Evolutionary conservation across 306 rosid species (phyloP).

Genomic region (Ormosia emarginata): DNA sequence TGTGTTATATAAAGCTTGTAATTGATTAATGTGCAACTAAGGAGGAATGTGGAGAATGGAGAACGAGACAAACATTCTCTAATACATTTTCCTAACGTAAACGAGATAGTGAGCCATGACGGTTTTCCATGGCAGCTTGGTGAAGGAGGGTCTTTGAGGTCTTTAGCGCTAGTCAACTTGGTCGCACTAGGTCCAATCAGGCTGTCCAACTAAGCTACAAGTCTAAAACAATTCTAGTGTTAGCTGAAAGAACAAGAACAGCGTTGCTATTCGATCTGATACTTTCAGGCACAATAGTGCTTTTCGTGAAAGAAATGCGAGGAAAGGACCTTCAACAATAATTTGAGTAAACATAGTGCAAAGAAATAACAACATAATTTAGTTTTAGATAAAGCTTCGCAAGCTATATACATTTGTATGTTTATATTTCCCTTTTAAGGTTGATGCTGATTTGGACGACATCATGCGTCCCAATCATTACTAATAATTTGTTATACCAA

Average conservation of each 20-base stretch:
- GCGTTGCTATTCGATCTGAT: no score
- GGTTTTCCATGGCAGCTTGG: no score
- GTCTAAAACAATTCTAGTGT: neutral
- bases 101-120: no score
- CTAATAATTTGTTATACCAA: slow-evolving; percentile 22
- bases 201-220: neutral
- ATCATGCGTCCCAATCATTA: slow-evolving; percentile 31
- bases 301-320: neutral
- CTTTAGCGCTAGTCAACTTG: neutral
- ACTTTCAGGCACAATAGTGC: no score
- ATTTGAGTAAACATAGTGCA: neutral
- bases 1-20: neutral
- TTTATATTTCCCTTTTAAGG: neutral
- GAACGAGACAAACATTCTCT: no score
- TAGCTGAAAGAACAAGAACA: neutral
- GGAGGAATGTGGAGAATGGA: no score
- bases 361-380: neutral
- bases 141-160: neutral
- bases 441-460: slow-evolving; percentile 1
- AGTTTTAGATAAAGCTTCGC: neutral
- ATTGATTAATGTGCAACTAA: no score
- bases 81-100: no score
- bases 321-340: neutral
- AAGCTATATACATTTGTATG: no score
- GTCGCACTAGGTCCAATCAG: neutral